Base-by-base conservation (phyloP, 2,329 filamentous ascomycete genomes). In the Calonectria honghensis region DNA sequence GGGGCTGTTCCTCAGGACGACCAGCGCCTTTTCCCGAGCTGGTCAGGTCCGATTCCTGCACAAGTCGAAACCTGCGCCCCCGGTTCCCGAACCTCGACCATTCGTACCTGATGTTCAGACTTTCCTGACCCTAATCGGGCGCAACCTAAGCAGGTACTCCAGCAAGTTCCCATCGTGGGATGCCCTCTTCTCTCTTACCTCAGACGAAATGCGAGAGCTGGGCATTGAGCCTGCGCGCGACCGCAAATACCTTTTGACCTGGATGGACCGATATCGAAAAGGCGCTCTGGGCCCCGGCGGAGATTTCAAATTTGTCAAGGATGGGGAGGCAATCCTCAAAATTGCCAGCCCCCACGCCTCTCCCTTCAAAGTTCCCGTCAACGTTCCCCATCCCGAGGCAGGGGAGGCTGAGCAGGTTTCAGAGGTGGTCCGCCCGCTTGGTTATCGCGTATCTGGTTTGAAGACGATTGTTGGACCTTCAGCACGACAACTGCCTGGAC, bases 161-260 rank as follows among this genome's bases (percentile, higher is more conserved):
- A 89, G 91, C 85, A 98, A 98, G 85, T 95, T 99, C 80, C 92
- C 94, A 3, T 93, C 94, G 14, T 98, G 97, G 97, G 94, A 97
- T 68, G 91, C 95, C 7, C 92, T 99, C 59, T 98, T 98, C 90
- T 93, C 93, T 59, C 89, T 97, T 77, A 93, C 92, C 29, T 95
- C 95, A 24, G 85, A 89, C 57, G 93, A 98, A 85, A 89, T 99
- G 78, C 92, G 93, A 78, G 93, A 96, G 80, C 89, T 97, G 24
- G 96, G 97, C 71, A 90, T 98, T 76, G 96, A 98, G 84, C 95
- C 96, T 18, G 91, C 96, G 24, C 93, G 96, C 57, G 91, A 92
- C 78, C 91, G 97, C 76, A 90, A 93, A 72, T 99, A 98, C 83
- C 90, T 99, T 20, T 87, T 98, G 63, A 92, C 93, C 77, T 98